Percentiles rank a stretch among this genome's conserved stretches.
Evolutionary conservation across 495 filamentous ascomycete species (phyloP).

Genomic region (Aspergillus leporis): DNA sequence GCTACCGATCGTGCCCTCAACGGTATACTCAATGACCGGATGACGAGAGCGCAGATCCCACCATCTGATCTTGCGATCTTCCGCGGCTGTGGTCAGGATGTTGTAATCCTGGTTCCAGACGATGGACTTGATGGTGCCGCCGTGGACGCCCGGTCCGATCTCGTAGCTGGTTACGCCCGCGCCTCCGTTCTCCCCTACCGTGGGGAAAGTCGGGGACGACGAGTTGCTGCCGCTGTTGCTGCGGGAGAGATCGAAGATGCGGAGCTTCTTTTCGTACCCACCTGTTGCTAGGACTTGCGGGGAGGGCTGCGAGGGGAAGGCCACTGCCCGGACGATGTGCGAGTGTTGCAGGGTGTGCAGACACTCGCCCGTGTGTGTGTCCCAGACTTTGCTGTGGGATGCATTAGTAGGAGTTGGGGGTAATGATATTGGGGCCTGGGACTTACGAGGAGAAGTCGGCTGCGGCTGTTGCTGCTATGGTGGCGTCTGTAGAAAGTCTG

Average conservation of each 20-base stretch:
- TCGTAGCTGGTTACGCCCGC: slow-evolving; percentile 65
- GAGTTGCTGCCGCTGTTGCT: slow-evolving; percentile 39
- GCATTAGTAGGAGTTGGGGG: slow-evolving; percentile 1
- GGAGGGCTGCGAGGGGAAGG: slow-evolving; percentile 74
- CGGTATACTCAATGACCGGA: slow-evolving; percentile 66
- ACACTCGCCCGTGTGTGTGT: slow-evolving; percentile 90
- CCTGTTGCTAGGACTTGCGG: slow-evolving; percentile 85
- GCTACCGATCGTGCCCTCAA: slow-evolving; percentile 83
- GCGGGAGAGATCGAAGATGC: slow-evolving; percentile 81
- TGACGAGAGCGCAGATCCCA: slow-evolving; percentile 80
- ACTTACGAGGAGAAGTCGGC: slow-evolving; percentile 94
- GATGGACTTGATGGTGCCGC: slow-evolving; percentile 87
- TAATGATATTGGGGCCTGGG: not conserved
- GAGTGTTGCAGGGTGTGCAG: slow-evolving; percentile 84
- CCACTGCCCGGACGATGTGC: slow-evolving; percentile 92
- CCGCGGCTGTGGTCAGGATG: slow-evolving; percentile 81
- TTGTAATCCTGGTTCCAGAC: slow-evolving; percentile 89
- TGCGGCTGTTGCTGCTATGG: slow-evolving; percentile 85
- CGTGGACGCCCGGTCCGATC: slow-evolving; percentile 80
- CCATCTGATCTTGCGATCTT: slow-evolving; percentile 91
- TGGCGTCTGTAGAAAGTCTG: slow-evolving; percentile 82
- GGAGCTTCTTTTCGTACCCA: slow-evolving; percentile 93
- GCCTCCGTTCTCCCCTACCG: slow-evolving; percentile 28
- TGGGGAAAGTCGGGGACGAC: slow-evolving; percentile 39
- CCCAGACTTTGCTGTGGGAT: slow-evolving; percentile 80